These are phyloP conservation scores for Claviceps spartinae DNA, from an alignment of 2,329 filamentous ascomycete species.

Conservation along the genomic window DNA sequence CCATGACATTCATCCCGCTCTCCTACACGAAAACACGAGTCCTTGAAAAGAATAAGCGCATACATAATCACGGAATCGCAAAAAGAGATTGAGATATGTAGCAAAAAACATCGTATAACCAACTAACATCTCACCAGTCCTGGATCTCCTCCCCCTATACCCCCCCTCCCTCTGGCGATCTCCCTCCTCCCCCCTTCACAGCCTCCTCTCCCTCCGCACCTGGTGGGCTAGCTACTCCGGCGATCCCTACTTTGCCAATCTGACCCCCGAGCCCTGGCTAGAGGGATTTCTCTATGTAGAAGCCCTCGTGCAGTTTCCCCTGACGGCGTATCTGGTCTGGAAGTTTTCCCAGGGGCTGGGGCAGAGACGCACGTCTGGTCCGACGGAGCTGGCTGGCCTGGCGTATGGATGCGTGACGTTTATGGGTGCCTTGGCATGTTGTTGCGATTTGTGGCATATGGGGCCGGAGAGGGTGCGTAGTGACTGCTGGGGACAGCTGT, in stretches of 20 bases:
- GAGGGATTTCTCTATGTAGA: conserved; percentile 36
- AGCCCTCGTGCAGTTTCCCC: conserved; percentile 35
- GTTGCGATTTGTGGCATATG: conserved; percentile 36
- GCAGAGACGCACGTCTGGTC: conserved; percentile 18
- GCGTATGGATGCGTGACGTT: conserved; percentile 38
- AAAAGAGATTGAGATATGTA: neutral
- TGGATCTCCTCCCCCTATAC: conserved; percentile 41
- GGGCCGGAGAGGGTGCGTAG: conserved; percentile 23
- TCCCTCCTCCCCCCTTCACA: conserved; percentile 31
- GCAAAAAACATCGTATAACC: neutral
- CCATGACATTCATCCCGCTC: neutral
- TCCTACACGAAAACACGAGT: neutral
- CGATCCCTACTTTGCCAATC: conserved; percentile 36
- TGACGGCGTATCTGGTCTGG: conserved; percentile 32
- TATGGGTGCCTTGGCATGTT: conserved; percentile 37
- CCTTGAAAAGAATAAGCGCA: neutral
- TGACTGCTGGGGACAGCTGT: conserved; percentile 30
- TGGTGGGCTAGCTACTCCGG: conserved; percentile 35
- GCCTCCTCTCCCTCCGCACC: conserved; percentile 29
- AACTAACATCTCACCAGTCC: conserved; percentile 21
- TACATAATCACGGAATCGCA: neutral
- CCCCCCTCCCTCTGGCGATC: conserved; percentile 30
- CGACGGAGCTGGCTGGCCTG: conserved; percentile 35
- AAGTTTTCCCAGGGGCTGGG: conserved; percentile 20
- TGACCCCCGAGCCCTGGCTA: conserved; percentile 33